Base-by-base conservation (phyloP, 2,329 filamentous ascomycete species). In the Botrytis hyacinthi region DNA sequence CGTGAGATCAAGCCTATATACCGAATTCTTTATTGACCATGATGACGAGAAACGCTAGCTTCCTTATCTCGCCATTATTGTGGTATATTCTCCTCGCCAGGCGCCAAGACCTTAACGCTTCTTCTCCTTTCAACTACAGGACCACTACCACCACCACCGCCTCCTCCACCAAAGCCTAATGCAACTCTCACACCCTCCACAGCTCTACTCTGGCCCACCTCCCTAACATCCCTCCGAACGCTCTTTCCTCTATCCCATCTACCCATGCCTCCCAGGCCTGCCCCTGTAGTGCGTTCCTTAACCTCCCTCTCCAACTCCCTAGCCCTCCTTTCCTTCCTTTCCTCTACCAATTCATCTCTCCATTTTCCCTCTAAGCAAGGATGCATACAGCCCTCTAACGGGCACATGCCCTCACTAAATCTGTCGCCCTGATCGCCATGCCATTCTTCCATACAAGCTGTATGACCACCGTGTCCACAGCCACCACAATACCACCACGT, bases 301-400 rank as follows among this genome's bases (percentile, higher is more conserved):
- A 81, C 74, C 37, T 76, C 54, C n/a, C 57, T 68, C n/a, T 78
- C 84, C 3, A 89, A 80, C 73, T 89, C 87, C n/a, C 88, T 87
- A 8, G 76, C 75, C 51, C 73, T 77, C 29, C 42, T 72, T 14
- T 66, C 73, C 20, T 76, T 75, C 61, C 74, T 78, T 65, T 81
- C 46, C 83, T 84, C 6, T 84, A 82, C 4, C 82, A 83, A 0
- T 83, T 84, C 40, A 10, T 85, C 83, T 7, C 87, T 84, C 81
- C 88, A 90, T 51, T 82, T 83, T 0, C 88, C 87, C 0, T 88
- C 88, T 0, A 91, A 83, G 75, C 89, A 91, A 42, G 87, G 87
- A 77, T 91, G 89, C 4, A 89, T 86, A 78, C 89, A 91, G 0
- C 89, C 89, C 75, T 91, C 88, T n/a, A 90, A 81, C 2, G 89